phyloP scores from a whole-genome alignment of 2,329 filamentous ascomycete genomes.

The Sarocladium brachiariae region DNA sequence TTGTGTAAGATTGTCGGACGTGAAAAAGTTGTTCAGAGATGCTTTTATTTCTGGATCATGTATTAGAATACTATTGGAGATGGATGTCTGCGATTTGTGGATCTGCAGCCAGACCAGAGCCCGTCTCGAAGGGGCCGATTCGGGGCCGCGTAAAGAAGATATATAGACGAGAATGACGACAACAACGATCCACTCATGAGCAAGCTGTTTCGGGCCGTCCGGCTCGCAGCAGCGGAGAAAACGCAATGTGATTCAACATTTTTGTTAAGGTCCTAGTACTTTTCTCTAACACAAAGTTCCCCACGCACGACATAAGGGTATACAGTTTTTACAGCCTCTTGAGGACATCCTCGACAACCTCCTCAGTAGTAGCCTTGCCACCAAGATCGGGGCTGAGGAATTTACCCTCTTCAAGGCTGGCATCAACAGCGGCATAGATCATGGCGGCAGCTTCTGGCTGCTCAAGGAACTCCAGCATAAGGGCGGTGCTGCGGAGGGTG shows the following conservation, averaged over 20 bases:
- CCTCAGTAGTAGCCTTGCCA: slow-evolving; percentile 74
- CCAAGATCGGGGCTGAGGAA: slow-evolving; percentile 85
- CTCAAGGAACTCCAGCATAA: slow-evolving; percentile 95
- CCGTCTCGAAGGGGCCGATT: background rate
- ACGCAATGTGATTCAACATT: background rate
- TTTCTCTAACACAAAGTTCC: slow-evolving; percentile 4
- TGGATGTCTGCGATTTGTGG: background rate
- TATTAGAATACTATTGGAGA: slow-evolving; percentile 4
- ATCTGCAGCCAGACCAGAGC: background rate
- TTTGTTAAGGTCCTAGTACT: background rate
- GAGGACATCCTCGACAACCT: slow-evolving; percentile 83
- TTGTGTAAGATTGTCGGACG: slow-evolving; percentile 4
- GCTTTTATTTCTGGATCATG: background rate
- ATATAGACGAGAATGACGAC: slow-evolving; percentile 5
- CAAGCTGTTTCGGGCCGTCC: no score
- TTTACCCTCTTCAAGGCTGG: slow-evolving; percentile 75
- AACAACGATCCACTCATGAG: slow-evolving; percentile 1
- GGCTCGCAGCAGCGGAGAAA: background rate
- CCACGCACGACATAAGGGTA: background rate
- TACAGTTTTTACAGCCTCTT: slow-evolving; percentile 57
- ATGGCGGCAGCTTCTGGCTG: slow-evolving; percentile 78
- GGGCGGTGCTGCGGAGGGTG: slow-evolving; percentile 79
- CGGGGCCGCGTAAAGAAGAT: background rate
- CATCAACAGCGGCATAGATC: slow-evolving; percentile 91
- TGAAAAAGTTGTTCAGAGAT: background rate